These are phyloP conservation scores for Flaveria trinervia DNA, from an alignment of 129 eudicot species.

Conservation along the genomic window DNA sequence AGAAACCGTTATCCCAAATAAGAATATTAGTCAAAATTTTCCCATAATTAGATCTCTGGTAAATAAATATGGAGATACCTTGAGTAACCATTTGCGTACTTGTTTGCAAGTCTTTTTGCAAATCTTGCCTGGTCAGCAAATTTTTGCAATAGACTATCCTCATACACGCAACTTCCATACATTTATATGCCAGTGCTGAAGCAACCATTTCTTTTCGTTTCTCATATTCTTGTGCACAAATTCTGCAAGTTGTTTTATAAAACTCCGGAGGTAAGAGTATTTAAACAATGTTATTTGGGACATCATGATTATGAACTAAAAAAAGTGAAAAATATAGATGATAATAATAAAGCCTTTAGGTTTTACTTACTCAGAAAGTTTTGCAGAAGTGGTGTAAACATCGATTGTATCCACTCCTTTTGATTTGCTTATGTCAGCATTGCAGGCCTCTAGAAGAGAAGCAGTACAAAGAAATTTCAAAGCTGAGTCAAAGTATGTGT, in stretches of 20 bases:
- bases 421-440: constrained; percentile 37
- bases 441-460: constrained; percentile 63
- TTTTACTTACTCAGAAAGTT: constrained; percentile 66
- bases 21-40: too few species aligned
- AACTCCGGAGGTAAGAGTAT: constrained; percentile 27
- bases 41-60: constrained; percentile 2
- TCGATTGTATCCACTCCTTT: constrained; percentile 53
- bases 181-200: constrained; percentile 91
- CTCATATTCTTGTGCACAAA: constrained; percentile 74
- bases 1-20: background rate
- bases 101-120: constrained; percentile 78
- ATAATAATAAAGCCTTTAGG: background rate
- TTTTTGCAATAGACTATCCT: constrained; percentile 71
- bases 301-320: background rate
- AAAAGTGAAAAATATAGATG: background rate
- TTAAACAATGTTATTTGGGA: background rate
- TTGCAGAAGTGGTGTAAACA: constrained; percentile 59
- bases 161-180: constrained; percentile 90
- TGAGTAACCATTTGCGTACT: constrained; percentile 60
- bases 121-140: constrained; percentile 49
- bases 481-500: constrained; percentile 71
- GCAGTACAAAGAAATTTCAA: constrained; percentile 83
- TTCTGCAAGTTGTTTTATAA: constrained; percentile 45
- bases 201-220: constrained; percentile 66
- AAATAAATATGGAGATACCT: constrained; percentile 46